Percentiles rank a stretch among this genome's conserved stretches.
phyloP scores from a whole-genome alignment of 805 yeast species.

The Kazachstania viticola region DNA sequence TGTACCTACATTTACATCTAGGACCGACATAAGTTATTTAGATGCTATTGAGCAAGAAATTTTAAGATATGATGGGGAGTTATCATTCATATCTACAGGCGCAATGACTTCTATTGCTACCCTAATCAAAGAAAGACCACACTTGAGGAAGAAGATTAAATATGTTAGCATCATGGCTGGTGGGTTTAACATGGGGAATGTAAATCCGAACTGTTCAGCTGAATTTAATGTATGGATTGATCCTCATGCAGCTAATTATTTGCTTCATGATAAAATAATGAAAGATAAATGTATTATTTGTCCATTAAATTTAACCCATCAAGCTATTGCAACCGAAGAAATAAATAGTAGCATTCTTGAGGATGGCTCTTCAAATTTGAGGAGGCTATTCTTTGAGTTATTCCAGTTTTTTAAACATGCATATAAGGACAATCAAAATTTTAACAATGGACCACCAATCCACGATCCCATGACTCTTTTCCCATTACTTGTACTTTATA shows the following conservation, averaged over 20 bases:
- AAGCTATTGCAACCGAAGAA: slow-evolving; percentile 34
- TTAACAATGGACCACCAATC: slow-evolving; percentile 54
- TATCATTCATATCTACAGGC: slow-evolving; percentile 65
- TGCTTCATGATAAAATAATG: slow-evolving; percentile 38
- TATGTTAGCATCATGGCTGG: slow-evolving; percentile 74
- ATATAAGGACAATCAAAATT: slow-evolving; percentile 32
- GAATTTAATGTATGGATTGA: slow-evolving; percentile 73
- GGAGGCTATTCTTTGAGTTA: slow-evolving; percentile 44
- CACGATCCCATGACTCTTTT: slow-evolving; percentile 73
- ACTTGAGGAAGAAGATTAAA: slow-evolving; percentile 36
- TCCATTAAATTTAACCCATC: slow-evolving; percentile 64
- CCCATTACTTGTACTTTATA: slow-evolving; percentile 39
- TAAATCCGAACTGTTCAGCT: slow-evolving; percentile 42
- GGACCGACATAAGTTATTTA: slow-evolving; percentile 24
- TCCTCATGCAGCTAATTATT: slow-evolving; percentile 57
- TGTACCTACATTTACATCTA: slow-evolving; percentile 25
- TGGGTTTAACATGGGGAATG: slow-evolving; percentile 31
- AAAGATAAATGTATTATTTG: slow-evolving; percentile 40
- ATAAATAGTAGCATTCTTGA: slow-evolving; percentile 32
- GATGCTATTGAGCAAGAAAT: slow-evolving; percentile 35
- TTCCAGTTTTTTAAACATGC: slow-evolving; percentile 39
- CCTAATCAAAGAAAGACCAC: slow-evolving; percentile 45
- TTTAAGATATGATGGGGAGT: slow-evolving; percentile 31
- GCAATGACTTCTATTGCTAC: slow-evolving; percentile 62
- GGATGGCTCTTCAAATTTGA: slow-evolving; percentile 32